Base-by-base conservation (phyloP, 768 basidiomycete species). In the Calocybe gangraenosa region DNA sequence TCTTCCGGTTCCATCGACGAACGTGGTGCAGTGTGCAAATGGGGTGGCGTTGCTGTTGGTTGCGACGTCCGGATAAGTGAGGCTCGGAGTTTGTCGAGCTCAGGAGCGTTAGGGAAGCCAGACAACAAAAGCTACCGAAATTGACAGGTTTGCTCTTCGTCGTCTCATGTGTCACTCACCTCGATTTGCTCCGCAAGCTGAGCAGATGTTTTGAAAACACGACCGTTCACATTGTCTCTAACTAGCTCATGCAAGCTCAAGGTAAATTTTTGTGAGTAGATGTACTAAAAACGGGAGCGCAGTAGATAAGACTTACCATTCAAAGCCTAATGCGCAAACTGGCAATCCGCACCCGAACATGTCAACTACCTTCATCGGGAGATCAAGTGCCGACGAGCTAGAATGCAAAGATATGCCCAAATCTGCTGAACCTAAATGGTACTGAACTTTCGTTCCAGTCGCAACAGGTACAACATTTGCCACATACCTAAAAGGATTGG, bases 301-400 rank as follows among this genome's bases (percentile, higher is more conserved):
- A 11, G 6, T 28, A 5, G 11, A 28, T n/a, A 43, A 34, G 42
- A 32, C 79, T n/a, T 50, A 94, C 93, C 91, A 95, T 33, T 73
- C 67, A 58, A 95, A 99, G 39, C 83, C 74, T 2, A 92, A 73
- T 0, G 96, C 94, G 50, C 94, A 87, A 7, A 97, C 96, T 0
- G 95, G 95, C 45, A 98, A 70, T 3, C 86, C 86, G 55, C 94
- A 97, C 3, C 96, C 96, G 67, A 98, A 97, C 95, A 98, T 97
- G 63, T 99, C 96, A 6, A 99, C 92, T 3, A 99, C 82, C 64
- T 99, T 99, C 96, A 99, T 99, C 2, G 96, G 96, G 44, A 99
- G 69, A 65, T 99, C 96, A 46, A 93, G 67, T 1, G 79, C 87
- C 2, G 91, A 94, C 0, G 91, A 92, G 62, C 91, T 94, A 4